Evolutionary conservation across 805 yeast genomes (phyloP), one percentile per base, ranked within the genome.

Genomic region (Candida suzukii): DNA sequence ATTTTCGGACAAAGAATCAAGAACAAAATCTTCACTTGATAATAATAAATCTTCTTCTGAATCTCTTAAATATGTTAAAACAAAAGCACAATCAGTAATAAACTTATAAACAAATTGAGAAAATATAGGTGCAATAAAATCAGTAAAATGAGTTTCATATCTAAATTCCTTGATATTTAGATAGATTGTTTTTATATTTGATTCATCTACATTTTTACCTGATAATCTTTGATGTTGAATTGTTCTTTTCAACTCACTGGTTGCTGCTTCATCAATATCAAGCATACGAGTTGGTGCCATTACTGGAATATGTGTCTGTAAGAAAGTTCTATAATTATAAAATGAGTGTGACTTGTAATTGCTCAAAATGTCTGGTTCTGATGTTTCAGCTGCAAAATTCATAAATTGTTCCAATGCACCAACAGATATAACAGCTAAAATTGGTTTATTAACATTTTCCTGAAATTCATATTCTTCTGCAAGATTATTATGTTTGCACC

Each of bases 391-490:
- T 2, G 82, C 58, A 33, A 75, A 63, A 18, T 77, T 71, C 50
- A 85, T 62, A 19, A 85, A 57, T 51, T 78, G 83, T 54, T 85
- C 93, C 48, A 83, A 61, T 0, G 86, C 86, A 31, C 91, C 93
- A 25, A 73, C 64, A 38, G 76, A 75, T 9, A 83, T 77, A 16
- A 76, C 70, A 38, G 63, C 58, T 29, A 74, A 74, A 64, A 83
- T 71, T 43, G 86, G 85, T 25, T 67, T 67, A 45, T 80, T 74
- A 22, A 83, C 75, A 45, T 67, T 73, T 24, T 67, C 61, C 17
- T 57, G 50, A 49, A 81, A 82, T 46, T 80, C 80, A 45, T 68
- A 73, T 25, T 66, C 61, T 18, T 57, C 49, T 0, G 69, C 66
- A 45, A 83, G 66, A 6, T 55, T 39, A 2, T 64, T 53, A 9